Evolutionary conservation across 805 yeast species (phyloP).

Genomic region (Candida gorgasii): DNA sequence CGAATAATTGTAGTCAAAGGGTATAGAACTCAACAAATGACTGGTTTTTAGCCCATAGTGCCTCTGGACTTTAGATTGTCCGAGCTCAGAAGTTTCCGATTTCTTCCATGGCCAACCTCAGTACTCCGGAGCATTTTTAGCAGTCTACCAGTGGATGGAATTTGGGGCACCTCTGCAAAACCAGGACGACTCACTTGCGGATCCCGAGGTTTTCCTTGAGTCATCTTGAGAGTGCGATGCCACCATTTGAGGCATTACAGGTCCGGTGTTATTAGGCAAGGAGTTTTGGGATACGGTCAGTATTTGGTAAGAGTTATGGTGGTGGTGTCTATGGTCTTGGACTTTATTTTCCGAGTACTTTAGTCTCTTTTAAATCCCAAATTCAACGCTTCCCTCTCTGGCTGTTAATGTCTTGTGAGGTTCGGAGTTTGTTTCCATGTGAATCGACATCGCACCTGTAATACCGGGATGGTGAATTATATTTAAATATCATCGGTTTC

Average conservation of each 20-base stretch:
- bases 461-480: slow-evolving; percentile 2
- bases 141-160: slow-evolving; percentile 2
- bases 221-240: slow-evolving; percentile 6
- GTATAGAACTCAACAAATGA: neutral
- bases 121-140: neutral
- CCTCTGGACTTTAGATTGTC: slow-evolving; percentile 5
- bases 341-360: neutral
- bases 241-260: neutral
- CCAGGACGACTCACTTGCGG: slow-evolving; percentile 16
- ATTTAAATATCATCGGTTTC: slow-evolving; percentile 4
- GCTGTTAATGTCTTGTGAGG: slow-evolving; percentile 7
- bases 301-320: no score
- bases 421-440: slow-evolving; percentile 11
- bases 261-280: neutral
- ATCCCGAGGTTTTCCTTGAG: slow-evolving; percentile 18
- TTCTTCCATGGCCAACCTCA: neutral
- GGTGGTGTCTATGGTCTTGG: no score
- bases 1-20: no score
- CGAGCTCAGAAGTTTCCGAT: slow-evolving; percentile 2
- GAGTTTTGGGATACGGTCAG: no score
- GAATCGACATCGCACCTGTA: slow-evolving; percentile 4
- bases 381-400: neutral
- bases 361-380: neutral
- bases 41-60: neutral
- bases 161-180: slow-evolving; percentile 10